phyloP scores from a whole-genome alignment of 1,284 basidiomycete species.

The Gymnopus androsaceus region DNA sequence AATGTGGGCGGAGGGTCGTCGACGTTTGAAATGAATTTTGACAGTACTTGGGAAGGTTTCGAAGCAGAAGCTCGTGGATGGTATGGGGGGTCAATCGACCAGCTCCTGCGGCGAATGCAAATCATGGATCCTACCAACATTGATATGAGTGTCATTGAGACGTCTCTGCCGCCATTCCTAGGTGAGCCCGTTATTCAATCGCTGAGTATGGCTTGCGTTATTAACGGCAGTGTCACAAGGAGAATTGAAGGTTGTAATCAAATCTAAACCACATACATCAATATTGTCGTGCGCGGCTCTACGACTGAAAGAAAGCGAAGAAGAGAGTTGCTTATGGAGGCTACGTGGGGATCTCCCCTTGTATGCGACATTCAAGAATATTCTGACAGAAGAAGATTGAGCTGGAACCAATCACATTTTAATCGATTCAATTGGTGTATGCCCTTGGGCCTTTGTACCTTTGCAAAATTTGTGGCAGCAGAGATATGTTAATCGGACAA shows the following conservation, averaged over 20 bases:
- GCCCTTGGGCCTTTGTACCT: not conserved
- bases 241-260: slow-evolving; percentile 62
- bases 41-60: slow-evolving; percentile 53
- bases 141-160: slow-evolving; percentile 48
- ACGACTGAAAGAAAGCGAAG: slow-evolving; percentile 63
- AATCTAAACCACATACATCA: slow-evolving; percentile 23
- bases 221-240: slow-evolving; percentile 39
- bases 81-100: slow-evolving; percentile 58
- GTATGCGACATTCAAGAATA: slow-evolving; percentile 38
- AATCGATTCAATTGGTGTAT: slow-evolving; percentile 6
- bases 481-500: no score
- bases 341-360: slow-evolving; percentile 54
- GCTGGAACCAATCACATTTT: not conserved
- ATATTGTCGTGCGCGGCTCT: slow-evolving; percentile 39
- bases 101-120: slow-evolving; percentile 53
- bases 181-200: slow-evolving; percentile 39
- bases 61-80: slow-evolving; percentile 60
- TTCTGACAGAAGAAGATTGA: slow-evolving; percentile 32
- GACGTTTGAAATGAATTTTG: slow-evolving; percentile 46
- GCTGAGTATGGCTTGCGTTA: slow-evolving; percentile 4
- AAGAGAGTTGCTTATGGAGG: slow-evolving; percentile 74
- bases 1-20: slow-evolving; percentile 17
- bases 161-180: slow-evolving; percentile 58
- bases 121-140: slow-evolving; percentile 39
- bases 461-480: not conserved